A percentile compares a stretch with the other conserved stretches of the same genome.
These are phyloP conservation scores for Populus pruinosa DNA, from an alignment of 345 rosid genomes.

Conservation along the genomic window DNA sequence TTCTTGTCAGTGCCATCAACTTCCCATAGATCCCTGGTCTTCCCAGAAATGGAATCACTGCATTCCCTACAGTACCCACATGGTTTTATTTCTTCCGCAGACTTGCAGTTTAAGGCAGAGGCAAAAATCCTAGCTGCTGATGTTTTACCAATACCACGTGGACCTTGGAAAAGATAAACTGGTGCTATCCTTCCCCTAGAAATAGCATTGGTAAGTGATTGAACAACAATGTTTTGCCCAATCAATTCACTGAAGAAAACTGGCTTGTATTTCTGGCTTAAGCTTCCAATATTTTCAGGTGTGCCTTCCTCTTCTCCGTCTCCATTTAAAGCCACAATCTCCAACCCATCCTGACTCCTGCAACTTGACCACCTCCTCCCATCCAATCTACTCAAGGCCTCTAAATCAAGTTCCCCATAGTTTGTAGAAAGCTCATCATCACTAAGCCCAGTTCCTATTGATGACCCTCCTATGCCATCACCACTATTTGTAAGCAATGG, in stretches of 20 bases:
- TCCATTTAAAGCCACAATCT: conserved; percentile 49
- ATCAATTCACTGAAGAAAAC: conserved; percentile 74
- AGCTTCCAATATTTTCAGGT: conserved; percentile 58
- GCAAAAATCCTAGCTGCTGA: conserved; percentile 86
- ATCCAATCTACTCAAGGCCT: conserved; percentile 96
- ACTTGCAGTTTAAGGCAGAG: conserved; percentile 75
- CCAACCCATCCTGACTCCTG: conserved; percentile 83
- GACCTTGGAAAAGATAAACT: conserved; percentile 93
- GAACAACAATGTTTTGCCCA: conserved; percentile 90
- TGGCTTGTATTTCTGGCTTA: conserved; percentile 89
- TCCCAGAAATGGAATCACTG: conserved; percentile 68
- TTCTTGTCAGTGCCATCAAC: conserved; percentile 72
- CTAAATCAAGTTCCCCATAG: conserved; percentile 87
- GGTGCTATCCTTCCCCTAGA: conserved; percentile 80
- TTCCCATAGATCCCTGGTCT: conserved; percentile 62
- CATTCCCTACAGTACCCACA: conserved; percentile 85
- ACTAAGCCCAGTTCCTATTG: conserved; percentile 62
- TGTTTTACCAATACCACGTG: conserved; percentile 93
- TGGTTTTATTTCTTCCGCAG: conserved; percentile 69
- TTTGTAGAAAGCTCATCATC: conserved; percentile 95
- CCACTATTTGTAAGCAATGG: conserved; percentile 68
- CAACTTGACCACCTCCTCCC: conserved; percentile 97
- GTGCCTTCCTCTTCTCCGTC: conserved; percentile 68
- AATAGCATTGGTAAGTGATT: conserved; percentile 69
- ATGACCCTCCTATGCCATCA: conserved; percentile 72